These are phyloP conservation scores for Xylariaceae sp. DNA, from an alignment of 2,329 filamentous ascomycete species.

Conservation along the genomic window DNA sequence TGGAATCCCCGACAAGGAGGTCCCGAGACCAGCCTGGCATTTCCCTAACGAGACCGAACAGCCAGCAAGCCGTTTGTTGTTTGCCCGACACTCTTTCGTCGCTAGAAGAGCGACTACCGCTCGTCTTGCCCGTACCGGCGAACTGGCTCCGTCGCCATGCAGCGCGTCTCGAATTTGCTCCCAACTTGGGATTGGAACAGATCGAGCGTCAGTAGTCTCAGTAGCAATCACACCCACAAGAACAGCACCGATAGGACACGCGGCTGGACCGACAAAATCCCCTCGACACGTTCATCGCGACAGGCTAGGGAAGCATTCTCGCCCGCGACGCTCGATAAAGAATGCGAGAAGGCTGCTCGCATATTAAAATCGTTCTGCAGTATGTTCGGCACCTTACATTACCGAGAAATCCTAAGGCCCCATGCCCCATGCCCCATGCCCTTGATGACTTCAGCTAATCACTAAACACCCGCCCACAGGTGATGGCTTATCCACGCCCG, in stretches of 20 bases:
- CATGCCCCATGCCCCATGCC: background rate
- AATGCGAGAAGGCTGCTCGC: conserved; percentile 85
- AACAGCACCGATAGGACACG: conserved; percentile 36
- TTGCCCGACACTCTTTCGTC: background rate
- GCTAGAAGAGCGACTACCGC: conserved; percentile 12
- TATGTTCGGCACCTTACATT: conserved; percentile 38
- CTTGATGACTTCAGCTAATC: conserved; percentile 9
- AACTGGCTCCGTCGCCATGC: conserved; percentile 33
- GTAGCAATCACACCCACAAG: conserved; percentile 29
- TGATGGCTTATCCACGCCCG: conserved; percentile 50
- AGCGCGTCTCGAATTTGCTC: conserved; percentile 43
- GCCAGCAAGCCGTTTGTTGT: conserved; percentile 1
- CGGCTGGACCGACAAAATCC: conserved; percentile 43
- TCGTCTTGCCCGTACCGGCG: conserved; percentile 11
- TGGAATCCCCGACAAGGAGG: conserved; percentile 2
- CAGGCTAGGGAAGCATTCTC: conserved; percentile 73
- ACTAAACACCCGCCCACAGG: conserved; percentile 32
- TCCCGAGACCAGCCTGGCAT: conserved; percentile 8
- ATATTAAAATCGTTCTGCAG: conserved; percentile 89
- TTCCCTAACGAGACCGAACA: conserved; percentile 8
- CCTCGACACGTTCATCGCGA: conserved; percentile 51
- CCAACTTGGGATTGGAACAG: conserved; percentile 33
- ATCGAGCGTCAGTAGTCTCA: conserved; percentile 35
- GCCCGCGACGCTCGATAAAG: conserved; percentile 78
- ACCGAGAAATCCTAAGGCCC: conserved; percentile 17